Base-by-base conservation (phyloP, 2,329 filamentous ascomycete species). In the Apiospora malaysiana region DNA sequence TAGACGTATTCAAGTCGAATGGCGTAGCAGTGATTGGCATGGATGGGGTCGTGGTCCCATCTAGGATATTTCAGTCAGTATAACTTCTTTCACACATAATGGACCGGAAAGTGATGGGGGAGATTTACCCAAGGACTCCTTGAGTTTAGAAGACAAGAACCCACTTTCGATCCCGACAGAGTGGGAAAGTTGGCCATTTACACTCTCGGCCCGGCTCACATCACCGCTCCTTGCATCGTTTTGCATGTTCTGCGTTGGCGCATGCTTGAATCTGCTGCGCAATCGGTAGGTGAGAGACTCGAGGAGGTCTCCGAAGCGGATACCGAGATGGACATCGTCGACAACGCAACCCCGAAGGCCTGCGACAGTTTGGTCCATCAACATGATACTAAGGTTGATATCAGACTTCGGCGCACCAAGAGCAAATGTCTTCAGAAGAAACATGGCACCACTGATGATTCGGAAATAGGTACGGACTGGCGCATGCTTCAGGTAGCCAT, bases 381-480 rank as follows among this genome's bases (percentile, higher is more conserved):
- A 85, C 8, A 87, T 87, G 42, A 96, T 91, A 73, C 91, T 93
- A 66, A 92, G 86, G 76, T 92, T 90, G 37, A 95, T 92, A 74
- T 96, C 93, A 70, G 91, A 91, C 76, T 93, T 92, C 0, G 92
- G 91, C 1, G 93, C 93, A 23, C 93, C 93, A 1, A 96, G 86
- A 0, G 93, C 93, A 80, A 96, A 95, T 0, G 93, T 95, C 83
- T 93, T 96, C 68, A 96, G 87, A 23, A 96, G 81, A 77, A 96
- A 95, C 89, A 95, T 95, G 73, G 93, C 92, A 4, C 93, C 93
- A 71, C 91, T 93, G 74, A 95, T 94, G 78, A 96, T 95, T 70
- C 93, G 90, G 83, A 96, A 95, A 79, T 95, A 95, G 0, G 93
- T 95, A 66, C 93, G 87, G 5, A 96, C 93, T 0, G 93, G 93